These are phyloP conservation scores for Oryza rufipogon DNA, from an alignment of 176 grass and related monocot species.

Conservation along the genomic window DNA sequence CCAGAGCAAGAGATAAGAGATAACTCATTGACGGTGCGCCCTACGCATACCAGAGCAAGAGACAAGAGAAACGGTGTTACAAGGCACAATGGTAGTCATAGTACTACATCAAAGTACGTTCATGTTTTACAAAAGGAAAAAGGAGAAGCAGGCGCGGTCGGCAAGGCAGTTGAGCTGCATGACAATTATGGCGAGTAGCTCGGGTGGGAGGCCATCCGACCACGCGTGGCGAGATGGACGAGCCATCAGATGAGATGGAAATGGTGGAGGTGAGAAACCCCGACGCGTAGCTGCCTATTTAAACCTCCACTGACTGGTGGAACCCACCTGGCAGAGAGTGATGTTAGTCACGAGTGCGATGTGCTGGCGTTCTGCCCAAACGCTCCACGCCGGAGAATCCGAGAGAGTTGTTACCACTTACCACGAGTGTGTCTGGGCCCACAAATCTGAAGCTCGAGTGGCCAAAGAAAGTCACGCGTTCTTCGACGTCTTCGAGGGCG, in stretches of 20 bases:
- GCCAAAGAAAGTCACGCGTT: too few species aligned
- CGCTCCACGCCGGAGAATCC: too few species aligned
- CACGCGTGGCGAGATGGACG: not conserved
- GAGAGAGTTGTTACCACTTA: too few species aligned
- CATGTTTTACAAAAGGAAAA: too few species aligned
- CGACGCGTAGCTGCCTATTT: not conserved
- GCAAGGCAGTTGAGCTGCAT: not conserved
- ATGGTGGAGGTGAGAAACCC: not conserved
- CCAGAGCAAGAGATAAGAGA: not conserved
- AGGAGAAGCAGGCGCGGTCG: conserved; percentile 13
- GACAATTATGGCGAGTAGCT: conserved; percentile 20
- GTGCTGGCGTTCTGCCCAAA: too few species aligned
- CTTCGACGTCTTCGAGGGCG: too few species aligned
- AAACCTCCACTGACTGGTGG: not conserved
- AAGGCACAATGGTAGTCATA: not conserved
- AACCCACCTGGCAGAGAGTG: not conserved
- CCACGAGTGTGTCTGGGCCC: too few species aligned
- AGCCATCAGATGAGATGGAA: not conserved
- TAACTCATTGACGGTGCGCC: too few species aligned
- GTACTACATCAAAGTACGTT: not conserved
- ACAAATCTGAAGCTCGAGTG: too few species aligned
- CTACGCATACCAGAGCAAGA: not conserved
- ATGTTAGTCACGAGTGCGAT: too few species aligned
- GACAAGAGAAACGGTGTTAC: too few species aligned
- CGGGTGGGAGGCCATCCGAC: conserved; percentile 11